Percentiles rank a stretch among this genome's conserved stretches.
These are phyloP conservation scores for Grosmannia penicillata DNA, from an alignment of 2,329 filamentous ascomycete species.

Conservation along the genomic window DNA sequence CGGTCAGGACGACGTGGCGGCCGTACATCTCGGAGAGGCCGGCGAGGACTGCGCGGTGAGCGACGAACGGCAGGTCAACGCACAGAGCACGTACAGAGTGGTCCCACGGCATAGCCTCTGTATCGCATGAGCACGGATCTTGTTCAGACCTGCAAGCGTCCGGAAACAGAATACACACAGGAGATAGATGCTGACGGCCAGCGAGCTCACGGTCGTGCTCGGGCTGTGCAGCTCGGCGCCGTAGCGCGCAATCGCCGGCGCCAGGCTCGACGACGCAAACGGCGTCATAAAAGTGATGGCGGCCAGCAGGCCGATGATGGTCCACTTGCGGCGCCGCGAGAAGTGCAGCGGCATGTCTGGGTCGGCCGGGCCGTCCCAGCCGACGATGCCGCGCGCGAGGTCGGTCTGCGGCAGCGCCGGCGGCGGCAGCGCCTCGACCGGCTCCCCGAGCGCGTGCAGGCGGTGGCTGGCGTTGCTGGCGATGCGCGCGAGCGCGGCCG, in stretches of 20 bases:
- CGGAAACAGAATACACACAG: constrained; percentile 26
- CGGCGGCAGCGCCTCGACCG: background rate
- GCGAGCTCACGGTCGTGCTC: constrained; percentile 27
- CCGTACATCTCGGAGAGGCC: constrained; percentile 11
- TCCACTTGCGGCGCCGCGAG: constrained; percentile 38
- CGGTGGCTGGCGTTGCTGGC: constrained; percentile 7
- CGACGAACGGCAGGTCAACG: too few species aligned
- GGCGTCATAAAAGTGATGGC: constrained; percentile 51
- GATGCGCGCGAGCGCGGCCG: constrained; percentile 7
- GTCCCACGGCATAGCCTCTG: constrained; percentile 42
- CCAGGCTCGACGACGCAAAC: constrained; percentile 47
- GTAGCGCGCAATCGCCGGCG: constrained; percentile 30
- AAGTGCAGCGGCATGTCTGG: constrained; percentile 46
- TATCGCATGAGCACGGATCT: background rate
- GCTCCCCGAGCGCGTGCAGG: background rate
- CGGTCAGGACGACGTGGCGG: constrained; percentile 54
- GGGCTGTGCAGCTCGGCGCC: constrained; percentile 28
- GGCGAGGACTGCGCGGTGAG: constrained; percentile 26
- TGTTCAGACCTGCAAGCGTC: background rate
- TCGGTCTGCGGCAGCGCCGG: constrained; percentile 29
- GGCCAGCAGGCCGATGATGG: constrained; percentile 38
- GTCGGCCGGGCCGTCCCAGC: constrained; percentile 45
- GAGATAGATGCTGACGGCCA: constrained; percentile 47
- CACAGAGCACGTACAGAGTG: constrained; percentile 40
- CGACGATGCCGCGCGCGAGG: constrained; percentile 37